Conservation (phyloP, 2,329 filamentous ascomycete species). For the Incumbomyces lentus region DNA sequence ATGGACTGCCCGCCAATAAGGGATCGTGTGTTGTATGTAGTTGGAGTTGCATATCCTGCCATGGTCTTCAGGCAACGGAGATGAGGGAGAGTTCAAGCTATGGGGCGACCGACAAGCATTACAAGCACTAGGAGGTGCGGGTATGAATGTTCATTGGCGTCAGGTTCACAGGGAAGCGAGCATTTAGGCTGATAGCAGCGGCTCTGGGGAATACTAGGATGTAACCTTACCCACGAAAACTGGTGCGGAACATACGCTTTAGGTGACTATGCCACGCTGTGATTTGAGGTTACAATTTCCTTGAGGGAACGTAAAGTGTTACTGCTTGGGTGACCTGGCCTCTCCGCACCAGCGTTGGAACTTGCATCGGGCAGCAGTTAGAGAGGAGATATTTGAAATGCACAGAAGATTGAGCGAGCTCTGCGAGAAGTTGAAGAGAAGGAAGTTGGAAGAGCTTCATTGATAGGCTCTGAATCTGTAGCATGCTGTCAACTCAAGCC, state of each 20-base stretch:
- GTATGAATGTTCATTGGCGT: neutral
- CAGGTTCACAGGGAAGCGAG: neutral
- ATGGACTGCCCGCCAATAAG: neutral
- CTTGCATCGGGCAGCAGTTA: too few species aligned
- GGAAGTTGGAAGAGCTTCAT: neutral
- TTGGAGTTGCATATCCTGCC: neutral
- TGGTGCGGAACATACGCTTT: too few species aligned
- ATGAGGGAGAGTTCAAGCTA: neutral
- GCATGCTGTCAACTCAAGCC: constrained; percentile 2
- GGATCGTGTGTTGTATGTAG: neutral
- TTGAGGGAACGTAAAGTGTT: too few species aligned
- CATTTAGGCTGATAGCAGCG: neutral
- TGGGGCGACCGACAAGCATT: neutral
- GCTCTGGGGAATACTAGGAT: neutral
- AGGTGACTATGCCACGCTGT: too few species aligned
- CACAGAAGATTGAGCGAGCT: too few species aligned
- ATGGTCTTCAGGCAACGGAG: neutral
- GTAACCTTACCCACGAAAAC: constrained; percentile 1
- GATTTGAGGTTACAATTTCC: too few species aligned
- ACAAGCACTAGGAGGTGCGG: neutral
- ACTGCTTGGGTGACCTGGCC: too few species aligned
- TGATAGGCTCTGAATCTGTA: neutral
- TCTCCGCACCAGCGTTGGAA: too few species aligned
- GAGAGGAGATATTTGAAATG: too few species aligned
- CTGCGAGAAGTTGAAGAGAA: neutral